Evolutionary conservation across 83 land plant genomes (phyloP).

Genomic region (Diphasiastrum complanatum): DNA sequence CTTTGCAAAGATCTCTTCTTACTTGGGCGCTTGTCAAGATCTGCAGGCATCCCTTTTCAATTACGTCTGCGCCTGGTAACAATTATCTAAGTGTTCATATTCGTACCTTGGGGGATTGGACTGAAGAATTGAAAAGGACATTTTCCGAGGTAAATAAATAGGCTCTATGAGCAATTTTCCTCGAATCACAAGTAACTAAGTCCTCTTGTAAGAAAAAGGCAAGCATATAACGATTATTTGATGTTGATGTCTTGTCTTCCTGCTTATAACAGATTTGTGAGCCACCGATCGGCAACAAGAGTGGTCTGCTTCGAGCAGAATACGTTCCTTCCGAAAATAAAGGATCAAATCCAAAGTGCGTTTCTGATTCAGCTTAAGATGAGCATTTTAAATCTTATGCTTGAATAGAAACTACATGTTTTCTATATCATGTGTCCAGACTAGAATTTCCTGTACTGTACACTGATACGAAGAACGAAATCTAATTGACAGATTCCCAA

Average conservation of each 20-base stretch:
- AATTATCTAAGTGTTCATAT: slow-evolving; percentile 80
- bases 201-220: neutral
- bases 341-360: slow-evolving; percentile 15
- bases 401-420: too few relatives aligned
- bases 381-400: neutral
- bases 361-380: neutral
- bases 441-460: neutral
- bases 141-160: slow-evolving; percentile 50
- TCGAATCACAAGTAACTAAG: neutral
- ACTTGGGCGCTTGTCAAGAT: too few relatives aligned
- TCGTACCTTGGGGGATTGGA: slow-evolving; percentile 88
- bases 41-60: slow-evolving; percentile 94
- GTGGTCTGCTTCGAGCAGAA: slow-evolving; percentile 74
- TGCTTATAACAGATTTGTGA: slow-evolving; percentile 56
- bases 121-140: slow-evolving; percentile 60
- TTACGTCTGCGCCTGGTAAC: slow-evolving; percentile 93
- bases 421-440: too few relatives aligned
- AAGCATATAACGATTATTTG: neutral
- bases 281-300: slow-evolving; percentile 52
- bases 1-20: too few relatives aligned
- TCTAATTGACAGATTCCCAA: too few relatives aligned
- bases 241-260: too few relatives aligned
- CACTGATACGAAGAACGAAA: neutral
- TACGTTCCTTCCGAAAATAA: slow-evolving; percentile 34
- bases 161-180: neutral